Conservation (phyloP, 2,329 filamentous ascomycete species). For the Paecilomyces sp. region DNA sequence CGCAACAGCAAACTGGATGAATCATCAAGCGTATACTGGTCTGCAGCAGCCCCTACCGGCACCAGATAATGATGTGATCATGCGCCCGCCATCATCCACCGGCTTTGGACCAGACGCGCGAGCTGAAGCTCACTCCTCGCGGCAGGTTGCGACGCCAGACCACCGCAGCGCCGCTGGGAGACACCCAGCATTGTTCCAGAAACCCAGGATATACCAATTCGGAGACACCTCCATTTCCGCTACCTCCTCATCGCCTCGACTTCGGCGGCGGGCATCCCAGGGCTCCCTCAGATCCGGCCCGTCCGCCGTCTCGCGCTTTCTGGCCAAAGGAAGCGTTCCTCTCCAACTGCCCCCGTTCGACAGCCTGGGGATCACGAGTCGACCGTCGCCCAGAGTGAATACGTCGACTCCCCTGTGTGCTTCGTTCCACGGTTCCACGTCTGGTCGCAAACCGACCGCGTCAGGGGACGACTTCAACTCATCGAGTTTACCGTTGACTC, state of each 20-base stretch:
- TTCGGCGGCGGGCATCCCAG: constrained; percentile 30
- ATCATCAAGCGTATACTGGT: constrained; percentile 25
- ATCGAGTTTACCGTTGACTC: constrained; percentile 31
- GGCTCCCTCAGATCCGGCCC: constrained; percentile 27
- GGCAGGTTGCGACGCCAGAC: constrained; percentile 6
- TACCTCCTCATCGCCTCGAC: constrained; percentile 3
- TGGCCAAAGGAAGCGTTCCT: constrained; percentile 26
- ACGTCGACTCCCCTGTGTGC: neutral
- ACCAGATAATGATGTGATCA: constrained; percentile 18
- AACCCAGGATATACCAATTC: neutral
- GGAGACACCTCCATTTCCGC: neutral
- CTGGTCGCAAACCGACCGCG: constrained; percentile 6
- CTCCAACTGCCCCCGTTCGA: constrained; percentile 50
- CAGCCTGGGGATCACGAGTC: constrained; percentile 41
- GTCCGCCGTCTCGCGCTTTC: constrained; percentile 27
- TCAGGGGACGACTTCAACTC: constrained; percentile 20
- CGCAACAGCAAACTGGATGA: constrained; percentile 19
- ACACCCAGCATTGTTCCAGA: neutral
- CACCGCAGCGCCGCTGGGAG: constrained; percentile 1
- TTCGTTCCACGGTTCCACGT: constrained; percentile 18
- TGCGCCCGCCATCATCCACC: constrained; percentile 17
- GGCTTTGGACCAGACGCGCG: constrained; percentile 1
- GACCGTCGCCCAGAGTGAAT: neutral
- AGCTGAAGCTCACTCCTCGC: constrained; percentile 9
- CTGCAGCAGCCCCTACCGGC: constrained; percentile 16